Evolutionary conservation across 441 rosid species (phyloP), one percentile per base, ranked within the genome.

Genomic region (Pelargonium australe): DNA sequence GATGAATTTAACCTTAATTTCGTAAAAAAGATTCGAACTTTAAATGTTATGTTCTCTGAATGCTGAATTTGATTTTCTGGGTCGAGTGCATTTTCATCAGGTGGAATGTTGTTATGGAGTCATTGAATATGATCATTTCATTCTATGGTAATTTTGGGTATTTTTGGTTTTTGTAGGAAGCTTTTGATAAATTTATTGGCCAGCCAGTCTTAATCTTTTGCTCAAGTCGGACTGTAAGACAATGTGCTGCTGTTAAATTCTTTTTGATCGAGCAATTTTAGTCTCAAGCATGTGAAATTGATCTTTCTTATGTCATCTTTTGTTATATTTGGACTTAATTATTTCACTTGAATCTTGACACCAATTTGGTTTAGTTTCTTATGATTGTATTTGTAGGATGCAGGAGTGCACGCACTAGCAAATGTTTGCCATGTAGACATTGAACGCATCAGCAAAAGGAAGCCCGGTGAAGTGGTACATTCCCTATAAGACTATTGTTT

Each of bases 381-480:
- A 13, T 68, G 14, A 40, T 71, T 80, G 25, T 23, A 9, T 60
- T 20, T 60, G 70, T 80, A 95, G 99, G 99, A 95, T 84, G 91
- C 97, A 7, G 99, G 99, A 66, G 99, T 95, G n/a, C 99, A 95
- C 80, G 97, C 99, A 65, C 77, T 92, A 63, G 83, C 96, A 16
- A 95, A 95, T 76, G 99, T 90, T 76, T 91, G 96, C 71, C 99
- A 95, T 85, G 96, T 91, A 19, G 97, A 91, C 76, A 88, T 83
- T 67, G 95, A 89, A 80, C 89, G 97, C 17, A 81, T 85, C 73
- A 95, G 97, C 87, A 95, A 89, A 81, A 80, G 97, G 72, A 91
- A 90, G 81, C 97, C 97, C 31, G 92, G 89, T 74, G 97, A 86
- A 87, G 85, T 87, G 86, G 99, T 95, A 82, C 63, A 81, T 76